Conservation (phyloP, 495 filamentous ascomycete genomes). For the Lasiosphaeria ovina region DNA sequence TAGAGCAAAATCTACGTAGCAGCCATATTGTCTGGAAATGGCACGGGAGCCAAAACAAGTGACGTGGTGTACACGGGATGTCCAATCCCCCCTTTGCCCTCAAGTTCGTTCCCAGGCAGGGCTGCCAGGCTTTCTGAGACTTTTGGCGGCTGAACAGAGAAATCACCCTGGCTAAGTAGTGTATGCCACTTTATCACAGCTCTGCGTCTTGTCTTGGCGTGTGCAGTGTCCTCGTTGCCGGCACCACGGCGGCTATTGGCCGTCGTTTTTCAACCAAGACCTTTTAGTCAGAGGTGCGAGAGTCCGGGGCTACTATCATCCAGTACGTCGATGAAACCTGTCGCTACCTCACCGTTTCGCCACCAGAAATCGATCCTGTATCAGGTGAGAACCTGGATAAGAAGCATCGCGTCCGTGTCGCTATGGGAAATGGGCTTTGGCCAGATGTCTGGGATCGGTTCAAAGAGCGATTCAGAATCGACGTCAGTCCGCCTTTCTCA, state of each 20-base stretch:
- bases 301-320: slow-evolving; percentile 70
- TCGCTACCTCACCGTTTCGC: slow-evolving; percentile 77
- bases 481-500: slow-evolving; percentile 24
- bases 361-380: slow-evolving; percentile 60
- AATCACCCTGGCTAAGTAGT: slow-evolving; percentile 41
- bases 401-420: slow-evolving; percentile 70
- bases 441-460: slow-evolving; percentile 90
- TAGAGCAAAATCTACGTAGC: slow-evolving; percentile 66
- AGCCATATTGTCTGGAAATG: slow-evolving; percentile 52
- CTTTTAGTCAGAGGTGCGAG: slow-evolving; percentile 78
- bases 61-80: slow-evolving; percentile 81
- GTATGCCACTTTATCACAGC: slow-evolving; percentile 93
- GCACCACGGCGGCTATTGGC: slow-evolving; percentile 68
- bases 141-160: too few relatives aligned
- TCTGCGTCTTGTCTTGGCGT: slow-evolving; percentile 73
- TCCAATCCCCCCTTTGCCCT: not conserved
- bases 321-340: slow-evolving; percentile 97
- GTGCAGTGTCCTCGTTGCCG: slow-evolving; percentile 51
- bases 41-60: slow-evolving; percentile 48
- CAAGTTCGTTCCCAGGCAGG: not conserved
- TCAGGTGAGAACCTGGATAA: slow-evolving; percentile 74
- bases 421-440: slow-evolving; percentile 86
- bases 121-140: not conserved
- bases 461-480: slow-evolving; percentile 80
- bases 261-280: slow-evolving; percentile 76